A percentile compares a stretch with the other conserved stretches of the same genome.
Conservation (phyloP, 2,329 filamentous ascomycete species). For the Talaromyces islandicus region DNA sequence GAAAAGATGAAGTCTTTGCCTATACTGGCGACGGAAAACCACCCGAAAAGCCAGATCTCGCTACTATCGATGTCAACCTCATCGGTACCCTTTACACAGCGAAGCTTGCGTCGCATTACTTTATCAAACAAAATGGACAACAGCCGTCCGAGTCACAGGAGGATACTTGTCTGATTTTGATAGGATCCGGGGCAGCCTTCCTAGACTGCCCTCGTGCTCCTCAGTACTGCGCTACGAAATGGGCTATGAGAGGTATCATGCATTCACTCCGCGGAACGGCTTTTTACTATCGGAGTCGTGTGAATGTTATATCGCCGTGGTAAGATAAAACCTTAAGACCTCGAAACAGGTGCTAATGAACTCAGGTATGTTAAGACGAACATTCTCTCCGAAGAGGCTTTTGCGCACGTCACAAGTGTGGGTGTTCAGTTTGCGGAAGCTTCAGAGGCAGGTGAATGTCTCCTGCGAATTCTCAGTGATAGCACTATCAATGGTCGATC, state of each 20-base stretch:
- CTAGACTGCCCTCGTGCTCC: constrained; percentile 25
- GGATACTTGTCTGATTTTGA: constrained; percentile 27
- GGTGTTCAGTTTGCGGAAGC: constrained; percentile 22
- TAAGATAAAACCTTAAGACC: constrained; percentile 7
- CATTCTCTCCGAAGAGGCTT: constrained; percentile 23
- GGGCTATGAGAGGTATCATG: constrained; percentile 34
- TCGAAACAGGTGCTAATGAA: too few relatives aligned
- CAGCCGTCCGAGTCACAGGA: constrained; percentile 15
- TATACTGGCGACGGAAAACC: constrained; percentile 15
- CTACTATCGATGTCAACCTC: constrained; percentile 36
- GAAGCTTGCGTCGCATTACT: constrained; percentile 40
- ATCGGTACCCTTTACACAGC: constrained; percentile 41
- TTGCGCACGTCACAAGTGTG: constrained; percentile 17
- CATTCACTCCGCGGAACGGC: constrained; percentile 26
- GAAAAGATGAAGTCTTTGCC: constrained; percentile 22
- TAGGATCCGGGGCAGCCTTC: constrained; percentile 30
- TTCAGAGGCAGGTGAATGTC: constrained; percentile 19
- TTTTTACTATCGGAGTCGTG: constrained; percentile 27
- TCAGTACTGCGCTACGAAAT: constrained; percentile 34
- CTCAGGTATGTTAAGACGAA: constrained; percentile 28
- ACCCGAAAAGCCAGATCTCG: constrained; percentile 25
- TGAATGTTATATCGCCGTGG: constrained; percentile 35
- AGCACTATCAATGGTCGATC: constrained; percentile 22
- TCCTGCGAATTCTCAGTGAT: constrained; percentile 23
- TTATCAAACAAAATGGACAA: constrained; percentile 25